phyloP scores from a whole-genome alignment of 2,329 filamentous ascomycete genomes.

The Fusarium graminum region DNA sequence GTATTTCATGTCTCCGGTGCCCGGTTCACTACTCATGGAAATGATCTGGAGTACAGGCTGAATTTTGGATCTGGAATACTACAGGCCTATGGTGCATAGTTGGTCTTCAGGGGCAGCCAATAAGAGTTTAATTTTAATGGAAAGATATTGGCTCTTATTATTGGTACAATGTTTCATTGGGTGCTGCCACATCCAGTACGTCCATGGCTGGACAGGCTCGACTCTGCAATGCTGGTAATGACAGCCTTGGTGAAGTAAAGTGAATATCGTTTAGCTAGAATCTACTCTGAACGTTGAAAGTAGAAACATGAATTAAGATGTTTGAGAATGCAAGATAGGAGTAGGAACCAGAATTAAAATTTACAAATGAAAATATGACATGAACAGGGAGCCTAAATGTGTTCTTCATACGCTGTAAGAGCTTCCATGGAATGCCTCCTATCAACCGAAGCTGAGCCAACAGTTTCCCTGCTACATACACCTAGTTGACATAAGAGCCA shows the following conservation, averaged over 20 bases:
- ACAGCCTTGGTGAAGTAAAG: not conserved
- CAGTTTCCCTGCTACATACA: not conserved
- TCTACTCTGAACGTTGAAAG: not conserved
- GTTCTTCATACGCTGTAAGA: not conserved
- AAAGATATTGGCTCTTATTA: not conserved
- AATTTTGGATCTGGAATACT: constrained; percentile 5
- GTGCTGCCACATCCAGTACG: not conserved
- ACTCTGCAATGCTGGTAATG: not conserved
- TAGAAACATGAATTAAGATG: not conserved
- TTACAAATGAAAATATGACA: not conserved
- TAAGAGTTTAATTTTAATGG: not conserved
- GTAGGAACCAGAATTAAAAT: not conserved
- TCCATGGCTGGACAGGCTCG: not conserved
- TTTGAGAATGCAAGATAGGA: not conserved
- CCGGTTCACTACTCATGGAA: not conserved
- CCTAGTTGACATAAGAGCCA: not conserved
- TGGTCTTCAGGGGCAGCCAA: constrained; percentile 5
- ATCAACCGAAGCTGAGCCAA: not conserved
- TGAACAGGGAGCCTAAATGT: not conserved
- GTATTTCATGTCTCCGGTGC: constrained; percentile 3
- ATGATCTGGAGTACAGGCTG: constrained; percentile 14
- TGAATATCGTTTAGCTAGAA: not conserved
- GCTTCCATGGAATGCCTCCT: not conserved
- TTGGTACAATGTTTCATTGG: constrained; percentile 1
- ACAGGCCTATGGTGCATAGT: constrained; percentile 10